Conservation (phyloP, 2,329 filamentous ascomycete genomes). For the Diaporthe citri region DNA sequence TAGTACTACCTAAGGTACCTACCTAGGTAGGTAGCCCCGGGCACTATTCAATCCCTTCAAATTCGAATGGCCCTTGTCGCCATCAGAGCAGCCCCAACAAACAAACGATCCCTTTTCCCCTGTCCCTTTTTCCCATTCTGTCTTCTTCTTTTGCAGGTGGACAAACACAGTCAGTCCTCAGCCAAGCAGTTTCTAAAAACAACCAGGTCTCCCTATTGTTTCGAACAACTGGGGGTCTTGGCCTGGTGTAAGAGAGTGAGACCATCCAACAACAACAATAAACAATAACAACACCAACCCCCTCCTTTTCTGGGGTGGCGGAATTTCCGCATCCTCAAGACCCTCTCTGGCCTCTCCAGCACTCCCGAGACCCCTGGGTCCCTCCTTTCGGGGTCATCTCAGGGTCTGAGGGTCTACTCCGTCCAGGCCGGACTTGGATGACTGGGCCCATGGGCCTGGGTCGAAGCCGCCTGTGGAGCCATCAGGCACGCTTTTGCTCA, state of each 20-base stretch:
- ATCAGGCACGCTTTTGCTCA: slow-evolving; percentile 28
- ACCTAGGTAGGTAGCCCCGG: not conserved
- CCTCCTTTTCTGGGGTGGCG: slow-evolving; percentile 21
- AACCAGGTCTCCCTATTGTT: slow-evolving; percentile 17
- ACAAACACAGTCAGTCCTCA: not conserved
- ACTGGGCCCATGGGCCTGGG: slow-evolving; percentile 18
- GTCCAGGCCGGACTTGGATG: not conserved
- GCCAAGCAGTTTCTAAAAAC: slow-evolving; percentile 23
- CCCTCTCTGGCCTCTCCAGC: slow-evolving; percentile 7
- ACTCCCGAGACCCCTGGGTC: slow-evolving; percentile 5
- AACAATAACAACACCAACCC: slow-evolving; percentile 29
- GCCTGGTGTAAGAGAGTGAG: slow-evolving; percentile 36
- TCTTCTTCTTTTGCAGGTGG: not conserved
- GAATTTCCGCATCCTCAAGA: not conserved
- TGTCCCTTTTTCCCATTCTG: not conserved
- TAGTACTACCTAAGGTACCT: not conserved
- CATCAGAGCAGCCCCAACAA: not conserved
- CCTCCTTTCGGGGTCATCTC: slow-evolving; percentile 1
- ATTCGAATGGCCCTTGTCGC: not conserved
- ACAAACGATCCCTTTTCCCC: not conserved
- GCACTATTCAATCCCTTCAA: not conserved
- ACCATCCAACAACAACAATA: slow-evolving; percentile 32
- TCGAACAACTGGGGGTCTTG: slow-evolving; percentile 31
- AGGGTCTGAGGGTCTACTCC: slow-evolving; percentile 4
- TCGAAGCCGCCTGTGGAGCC: slow-evolving; percentile 4